Evolutionary conservation across 192 early-diverging fungal species (phyloP).

Genomic region (Coemansia sp.): DNA sequence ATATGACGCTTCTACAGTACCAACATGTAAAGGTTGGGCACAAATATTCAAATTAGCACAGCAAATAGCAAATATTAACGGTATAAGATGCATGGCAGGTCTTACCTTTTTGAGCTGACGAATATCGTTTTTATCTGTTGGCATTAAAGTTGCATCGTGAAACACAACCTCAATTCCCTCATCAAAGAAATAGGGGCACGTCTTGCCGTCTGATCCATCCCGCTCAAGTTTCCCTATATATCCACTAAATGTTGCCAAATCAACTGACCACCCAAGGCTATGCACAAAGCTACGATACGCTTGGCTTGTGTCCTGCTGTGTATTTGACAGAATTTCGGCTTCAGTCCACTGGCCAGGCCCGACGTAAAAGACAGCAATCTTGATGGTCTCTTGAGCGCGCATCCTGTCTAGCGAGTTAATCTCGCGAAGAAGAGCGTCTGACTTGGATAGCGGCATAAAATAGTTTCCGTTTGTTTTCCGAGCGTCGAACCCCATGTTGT

Average conservation of each 20-base stretch:
- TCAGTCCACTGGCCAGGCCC: conserved; percentile 90
- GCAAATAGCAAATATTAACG: not conserved
- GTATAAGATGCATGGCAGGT: not conserved
- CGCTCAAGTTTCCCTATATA: conserved; percentile 85
- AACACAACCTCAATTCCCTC: conserved; percentile 87
- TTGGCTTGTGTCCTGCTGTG: conserved; percentile 58
- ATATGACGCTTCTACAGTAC: conserved; percentile 89
- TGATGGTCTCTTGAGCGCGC: conserved; percentile 72
- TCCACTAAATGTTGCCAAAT: conserved; percentile 78
- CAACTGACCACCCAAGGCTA: conserved; percentile 92
- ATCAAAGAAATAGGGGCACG: conserved; percentile 80
- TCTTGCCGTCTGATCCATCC: conserved; percentile 71
- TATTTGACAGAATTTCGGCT: conserved; percentile 78
- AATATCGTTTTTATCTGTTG: conserved; percentile 71
- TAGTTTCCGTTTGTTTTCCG: conserved; percentile 14
- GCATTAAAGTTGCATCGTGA: conserved; percentile 89
- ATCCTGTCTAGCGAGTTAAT: conserved; percentile 36
- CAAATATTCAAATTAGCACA: not conserved
- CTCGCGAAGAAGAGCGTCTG: conserved; percentile 33
- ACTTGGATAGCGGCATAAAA: conserved; percentile 26
- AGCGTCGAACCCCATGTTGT: conserved; percentile 19
- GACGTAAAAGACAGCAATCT: conserved; percentile 91
- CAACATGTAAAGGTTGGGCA: not conserved
- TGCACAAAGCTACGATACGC: conserved; percentile 83
- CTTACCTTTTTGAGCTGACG: conserved; percentile 91